Evolutionary conservation across 169 alveolate species (phyloP), one percentile per base, ranked within the genome.

Genomic region (Plasmodium adleri): DNA sequence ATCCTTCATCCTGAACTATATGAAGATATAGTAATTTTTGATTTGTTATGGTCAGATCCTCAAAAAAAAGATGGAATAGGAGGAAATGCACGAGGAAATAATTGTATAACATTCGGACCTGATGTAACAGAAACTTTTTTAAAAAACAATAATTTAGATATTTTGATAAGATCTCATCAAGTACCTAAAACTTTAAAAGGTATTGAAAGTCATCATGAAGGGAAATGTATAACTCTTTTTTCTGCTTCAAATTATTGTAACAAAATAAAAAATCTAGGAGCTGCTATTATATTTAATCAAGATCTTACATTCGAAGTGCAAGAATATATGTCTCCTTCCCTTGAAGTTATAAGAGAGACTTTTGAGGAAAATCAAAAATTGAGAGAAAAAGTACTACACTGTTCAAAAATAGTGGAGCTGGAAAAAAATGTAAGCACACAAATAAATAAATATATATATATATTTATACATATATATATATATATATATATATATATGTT

Each of bases 201-300:
- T 54, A 95, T 96, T 59, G 96, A 96, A 67, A 96, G 96, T 47
- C 92, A 89, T 47, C 98, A 96, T 88, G 96, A 95, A 63, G 98
- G 98, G 50, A 93, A 95, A 59, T 92, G 97, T 59, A 95, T 97
- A 58, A 96, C 98, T 49, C 78, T 97, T 15, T 97, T 97, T 88
- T 95, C 97, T 76, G 98, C 98, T 9, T 95, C 98, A 12, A 97
- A 97, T 93, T 97, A 97, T 90, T 96, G 98, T 64, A 97, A 97
- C 15, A 95, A 96, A 24, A 94, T 97, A 12, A 95, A 95, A 50
- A 97, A 97, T 85, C 93, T 94, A 60, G 98, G 98, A 12, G 98
- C 97, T 17, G 91, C 91, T 20, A 90, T 95, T 22, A 89, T 96
- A 10, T 96, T 96, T 91, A 92, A 94, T 47, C 93, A 95, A 64